Percentiles rank a stretch among this genome's conserved stretches.
These are phyloP conservation scores for Suillus paluster DNA, from an alignment of 768 basidiomycete genomes.

Conservation along the genomic window DNA sequence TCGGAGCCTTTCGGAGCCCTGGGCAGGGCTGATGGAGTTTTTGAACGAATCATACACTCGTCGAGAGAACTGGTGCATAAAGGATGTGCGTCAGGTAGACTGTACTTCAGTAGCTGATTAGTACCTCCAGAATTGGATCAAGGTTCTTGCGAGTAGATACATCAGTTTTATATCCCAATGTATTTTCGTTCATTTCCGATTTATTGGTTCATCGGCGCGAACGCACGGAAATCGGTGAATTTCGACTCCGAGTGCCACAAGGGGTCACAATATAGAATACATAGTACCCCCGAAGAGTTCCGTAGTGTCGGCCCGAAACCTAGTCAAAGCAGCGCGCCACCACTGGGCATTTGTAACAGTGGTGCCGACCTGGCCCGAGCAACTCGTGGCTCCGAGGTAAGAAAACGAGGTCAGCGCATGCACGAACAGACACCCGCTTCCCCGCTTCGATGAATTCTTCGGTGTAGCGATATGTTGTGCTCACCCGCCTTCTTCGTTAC, in stretches of 20 bases:
- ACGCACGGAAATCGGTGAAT: not conserved
- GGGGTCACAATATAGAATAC: not conserved
- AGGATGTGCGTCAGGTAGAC: too few relatives aligned
- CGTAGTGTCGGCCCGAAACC: not conserved
- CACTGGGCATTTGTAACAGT: not conserved
- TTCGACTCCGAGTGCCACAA: not conserved
- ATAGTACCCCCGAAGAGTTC: not conserved
- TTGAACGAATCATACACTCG: not conserved
- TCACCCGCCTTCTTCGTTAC: not conserved
- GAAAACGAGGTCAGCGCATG: too few relatives aligned
- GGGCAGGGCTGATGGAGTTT: too few relatives aligned
- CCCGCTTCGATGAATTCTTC: not conserved
- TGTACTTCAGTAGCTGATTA: not conserved
- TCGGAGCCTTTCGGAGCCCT: too few relatives aligned
- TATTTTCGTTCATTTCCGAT: not conserved
- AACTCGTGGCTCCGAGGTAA: too few relatives aligned
- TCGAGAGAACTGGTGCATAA: not conserved
- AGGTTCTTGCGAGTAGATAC: not conserved
- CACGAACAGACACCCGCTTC: not conserved
- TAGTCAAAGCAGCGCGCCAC: not conserved
- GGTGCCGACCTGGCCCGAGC: not conserved
- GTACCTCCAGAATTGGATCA: not conserved
- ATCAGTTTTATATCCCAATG: not conserved
- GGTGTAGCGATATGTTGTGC: not conserved
- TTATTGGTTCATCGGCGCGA: not conserved